Evolutionary conservation across 2,329 filamentous ascomycete species (phyloP), one percentile per base, ranked within the genome.

Genomic region (Lecanicillium sp.): DNA sequence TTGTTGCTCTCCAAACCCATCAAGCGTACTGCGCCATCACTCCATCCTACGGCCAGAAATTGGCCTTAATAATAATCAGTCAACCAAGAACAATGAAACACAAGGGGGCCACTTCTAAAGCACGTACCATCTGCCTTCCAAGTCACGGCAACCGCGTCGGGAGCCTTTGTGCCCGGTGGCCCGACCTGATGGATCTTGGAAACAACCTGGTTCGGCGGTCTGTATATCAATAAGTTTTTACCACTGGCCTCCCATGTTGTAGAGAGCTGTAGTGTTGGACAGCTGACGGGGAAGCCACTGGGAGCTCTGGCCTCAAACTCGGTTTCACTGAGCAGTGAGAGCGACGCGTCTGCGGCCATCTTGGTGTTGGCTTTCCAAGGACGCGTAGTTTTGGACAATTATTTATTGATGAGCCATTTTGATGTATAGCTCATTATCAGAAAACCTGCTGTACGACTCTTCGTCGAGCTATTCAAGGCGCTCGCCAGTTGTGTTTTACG

Each of bases 261-360:
- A n/a, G 83, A 71, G 33, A 96, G 70, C 60, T 95, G 86, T 66
- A 94, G 85, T 8, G 80, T 83, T 13, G 89, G 86, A 59, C 87
- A 94, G 59, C 84, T 86, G 18, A 80, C 72, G 25, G 90, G 68
- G 36, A 83, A 72, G 33, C 69, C 65, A 27, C 68, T 63, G 28
- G 74, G 68, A 16, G 78, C 68, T 17, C 69, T 68, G 33, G 70
- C 62, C 36, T 73, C 67, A 44, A 82, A 69, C 47, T 66, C 64
- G 48, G 75, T 78, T 53, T 80, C 70, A 59, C 73, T 73, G 46
- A 73, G 58, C 33, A 72, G 64, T 46, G 63, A 48, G 43, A 78
- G 64, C 45, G 60, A 50, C 40, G 42, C 50, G 36, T 45, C 43
- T 40, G 48, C 43, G 16, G 48, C 38, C 59, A 62, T 60, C 27